Conservation (phyloP, 2,329 filamentous ascomycete genomes). For the Dendryphion nanum region DNA sequence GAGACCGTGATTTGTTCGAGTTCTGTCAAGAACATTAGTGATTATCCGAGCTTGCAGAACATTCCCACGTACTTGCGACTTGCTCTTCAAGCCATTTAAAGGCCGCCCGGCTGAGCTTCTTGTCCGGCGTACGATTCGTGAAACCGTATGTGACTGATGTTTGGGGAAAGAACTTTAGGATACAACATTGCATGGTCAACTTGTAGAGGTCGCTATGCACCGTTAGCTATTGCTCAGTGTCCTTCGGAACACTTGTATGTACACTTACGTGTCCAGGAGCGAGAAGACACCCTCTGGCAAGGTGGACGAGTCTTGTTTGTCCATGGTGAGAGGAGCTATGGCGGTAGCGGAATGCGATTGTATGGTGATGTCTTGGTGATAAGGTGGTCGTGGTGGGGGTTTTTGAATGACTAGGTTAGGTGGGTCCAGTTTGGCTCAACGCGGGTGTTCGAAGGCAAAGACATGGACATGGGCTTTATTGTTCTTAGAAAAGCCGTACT, state of each 20-base stretch:
- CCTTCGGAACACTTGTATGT: not conserved
- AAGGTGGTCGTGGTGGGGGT: constrained; percentile 1
- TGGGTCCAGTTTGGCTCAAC: too few species aligned
- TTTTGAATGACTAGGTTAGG: too few species aligned
- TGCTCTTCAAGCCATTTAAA: constrained; percentile 84
- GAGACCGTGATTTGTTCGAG: constrained; percentile 79
- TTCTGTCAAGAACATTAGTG: too few species aligned
- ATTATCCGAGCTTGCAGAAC: too few species aligned
- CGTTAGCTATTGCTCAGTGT: constrained; percentile 5
- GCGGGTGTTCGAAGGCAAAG: too few species aligned
- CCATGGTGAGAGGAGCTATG: constrained; percentile 16
- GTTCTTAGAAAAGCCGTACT: too few species aligned
- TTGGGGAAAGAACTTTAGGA: constrained; percentile 87
- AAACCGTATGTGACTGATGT: constrained; percentile 83
- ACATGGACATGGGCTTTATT: too few species aligned
- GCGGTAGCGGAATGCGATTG: constrained; percentile 1
- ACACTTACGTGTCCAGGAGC: constrained; percentile 46
- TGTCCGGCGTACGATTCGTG: constrained; percentile 91
- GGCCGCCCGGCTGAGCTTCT: constrained; percentile 80
- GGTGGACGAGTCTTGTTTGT: constrained; percentile 9
- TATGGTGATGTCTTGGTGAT: not conserved
- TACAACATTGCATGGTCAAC: constrained; percentile 89
- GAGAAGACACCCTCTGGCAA: constrained; percentile 44
- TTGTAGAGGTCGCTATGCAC: constrained; percentile 72
- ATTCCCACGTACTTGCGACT: constrained; percentile 62